These are phyloP conservation scores for Penicillium antarcticum DNA, from an alignment of 495 filamentous ascomycete genomes.

Conservation along the genomic window DNA sequence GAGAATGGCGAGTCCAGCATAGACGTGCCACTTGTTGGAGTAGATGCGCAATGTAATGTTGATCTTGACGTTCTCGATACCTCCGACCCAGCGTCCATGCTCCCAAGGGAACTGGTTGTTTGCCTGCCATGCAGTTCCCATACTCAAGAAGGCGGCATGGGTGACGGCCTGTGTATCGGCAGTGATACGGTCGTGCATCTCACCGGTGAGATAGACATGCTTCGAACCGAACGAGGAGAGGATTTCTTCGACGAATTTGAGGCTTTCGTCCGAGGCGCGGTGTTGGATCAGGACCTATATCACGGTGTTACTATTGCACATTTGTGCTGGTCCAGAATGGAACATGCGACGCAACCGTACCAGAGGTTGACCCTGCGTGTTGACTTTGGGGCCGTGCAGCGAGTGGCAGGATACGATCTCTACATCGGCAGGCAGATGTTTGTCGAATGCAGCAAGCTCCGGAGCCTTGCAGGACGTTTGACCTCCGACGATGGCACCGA, in stretches of 20 bases:
- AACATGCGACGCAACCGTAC: slow-evolving; percentile 39
- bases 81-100: slow-evolving; percentile 83
- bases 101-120: slow-evolving; percentile 97
- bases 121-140: slow-evolving; percentile 95
- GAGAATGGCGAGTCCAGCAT: slow-evolving; percentile 93
- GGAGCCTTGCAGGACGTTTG: slow-evolving; percentile 98
- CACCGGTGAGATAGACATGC: slow-evolving; percentile 79
- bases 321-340: slow-evolving; percentile 1
- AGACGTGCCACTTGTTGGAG: slow-evolving; percentile 98
- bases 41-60: slow-evolving; percentile 97
- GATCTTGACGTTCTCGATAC: slow-evolving; percentile 99
- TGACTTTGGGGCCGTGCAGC: slow-evolving; percentile 88
- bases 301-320: slow-evolving; percentile 11
- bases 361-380: slow-evolving; percentile 81
- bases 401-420: slow-evolving; percentile 97
- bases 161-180: slow-evolving; percentile 98
- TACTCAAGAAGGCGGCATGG: slow-evolving; percentile 92
- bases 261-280: slow-evolving; percentile 72
- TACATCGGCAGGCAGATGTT: slow-evolving; percentile 81
- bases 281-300: slow-evolving; percentile 82
- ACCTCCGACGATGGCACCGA: slow-evolving; percentile 90
- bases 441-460: slow-evolving; percentile 90
- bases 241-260: slow-evolving; percentile 73
- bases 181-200: slow-evolving; percentile 91
- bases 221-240: slow-evolving; percentile 79